Evolutionary conservation across 495 filamentous ascomycete species (phyloP).

Genomic region (Podospora appendiculata): DNA sequence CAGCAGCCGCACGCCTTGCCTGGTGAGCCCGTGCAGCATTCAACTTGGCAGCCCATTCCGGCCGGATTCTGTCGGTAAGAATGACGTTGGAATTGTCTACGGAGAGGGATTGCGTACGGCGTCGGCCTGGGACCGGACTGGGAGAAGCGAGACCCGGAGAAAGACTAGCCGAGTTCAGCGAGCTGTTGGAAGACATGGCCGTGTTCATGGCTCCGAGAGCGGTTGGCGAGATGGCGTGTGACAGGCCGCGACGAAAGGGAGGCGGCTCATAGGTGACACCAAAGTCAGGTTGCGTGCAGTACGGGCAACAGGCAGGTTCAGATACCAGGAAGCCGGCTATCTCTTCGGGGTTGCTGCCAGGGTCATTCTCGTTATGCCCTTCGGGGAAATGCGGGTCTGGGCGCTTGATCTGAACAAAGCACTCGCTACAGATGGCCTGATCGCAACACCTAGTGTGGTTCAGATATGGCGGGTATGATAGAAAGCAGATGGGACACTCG

Average conservation of each 20-base stretch:
- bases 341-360: conserved; percentile 34
- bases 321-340: conserved; percentile 68
- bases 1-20: conserved; percentile 80
- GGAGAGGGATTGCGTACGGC: conserved; percentile 76
- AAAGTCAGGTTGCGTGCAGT: conserved; percentile 91
- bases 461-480: conserved; percentile 93
- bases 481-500: conserved; percentile 94
- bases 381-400: conserved; percentile 94
- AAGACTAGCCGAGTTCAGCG: conserved; percentile 37
- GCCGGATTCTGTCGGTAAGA: conserved; percentile 83
- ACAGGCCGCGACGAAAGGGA: conserved; percentile 76
- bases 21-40: conserved; percentile 76
- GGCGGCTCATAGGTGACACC: conserved; percentile 88
- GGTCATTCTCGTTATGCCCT: conserved; percentile 53
- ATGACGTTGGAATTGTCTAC: conserved; percentile 74
- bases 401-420: conserved; percentile 97
- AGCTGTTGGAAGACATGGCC: conserved; percentile 58
- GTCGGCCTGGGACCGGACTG: conserved; percentile 21
- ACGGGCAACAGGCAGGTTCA: conserved; percentile 89
- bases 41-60: conserved; percentile 90
- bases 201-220: conserved; percentile 43
- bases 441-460: conserved; percentile 95
- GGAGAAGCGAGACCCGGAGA: conserved; percentile 30
- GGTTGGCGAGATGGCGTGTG: conserved; percentile 49
- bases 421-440: conserved; percentile 96